Conservation (phyloP, 345 rosid species). For the Reutealis trisperma region DNA sequence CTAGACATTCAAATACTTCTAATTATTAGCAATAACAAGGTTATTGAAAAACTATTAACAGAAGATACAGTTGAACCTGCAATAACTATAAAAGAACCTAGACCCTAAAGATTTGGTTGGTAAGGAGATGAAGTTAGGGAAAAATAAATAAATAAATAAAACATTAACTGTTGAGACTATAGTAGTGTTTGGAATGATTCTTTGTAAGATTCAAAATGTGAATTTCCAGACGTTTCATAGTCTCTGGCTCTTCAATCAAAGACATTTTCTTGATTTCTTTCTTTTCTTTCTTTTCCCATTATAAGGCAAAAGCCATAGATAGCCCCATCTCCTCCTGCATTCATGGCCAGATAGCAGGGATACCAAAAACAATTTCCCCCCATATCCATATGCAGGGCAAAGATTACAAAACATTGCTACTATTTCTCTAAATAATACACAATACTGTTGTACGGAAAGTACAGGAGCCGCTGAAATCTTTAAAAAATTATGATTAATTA, state of each 20-base stretch:
- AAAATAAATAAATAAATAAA: background rate
- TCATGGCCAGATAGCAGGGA: conserved; percentile 32
- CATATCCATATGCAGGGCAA: conserved; percentile 21
- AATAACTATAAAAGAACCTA: background rate
- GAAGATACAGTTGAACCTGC: conserved; percentile 3
- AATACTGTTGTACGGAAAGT: conserved; percentile 16
- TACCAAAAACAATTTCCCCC: conserved; percentile 16
- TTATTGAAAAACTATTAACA: background rate
- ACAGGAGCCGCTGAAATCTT: background rate
- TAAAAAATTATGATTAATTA: background rate
- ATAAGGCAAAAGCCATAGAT: conserved; percentile 12
- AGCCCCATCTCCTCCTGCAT: conserved; percentile 37
- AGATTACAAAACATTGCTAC: background rate
- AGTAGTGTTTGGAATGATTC: conserved; percentile 17
- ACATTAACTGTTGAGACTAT: conserved; percentile 7
- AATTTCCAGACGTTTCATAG: conserved; percentile 33
- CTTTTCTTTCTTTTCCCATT: conserved; percentile 17
- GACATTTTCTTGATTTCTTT: background rate
- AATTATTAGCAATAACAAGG: background rate
- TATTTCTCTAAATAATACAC: background rate
- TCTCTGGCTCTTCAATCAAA: conserved; percentile 29
- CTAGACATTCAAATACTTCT: background rate
- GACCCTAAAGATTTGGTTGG: conserved; percentile 16
- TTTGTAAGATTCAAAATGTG: conserved; percentile 22
- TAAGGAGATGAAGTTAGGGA: conserved; percentile 9